phyloP scores from a whole-genome alignment of 768 basidiomycete species.

The Mycena rosella region DNA sequence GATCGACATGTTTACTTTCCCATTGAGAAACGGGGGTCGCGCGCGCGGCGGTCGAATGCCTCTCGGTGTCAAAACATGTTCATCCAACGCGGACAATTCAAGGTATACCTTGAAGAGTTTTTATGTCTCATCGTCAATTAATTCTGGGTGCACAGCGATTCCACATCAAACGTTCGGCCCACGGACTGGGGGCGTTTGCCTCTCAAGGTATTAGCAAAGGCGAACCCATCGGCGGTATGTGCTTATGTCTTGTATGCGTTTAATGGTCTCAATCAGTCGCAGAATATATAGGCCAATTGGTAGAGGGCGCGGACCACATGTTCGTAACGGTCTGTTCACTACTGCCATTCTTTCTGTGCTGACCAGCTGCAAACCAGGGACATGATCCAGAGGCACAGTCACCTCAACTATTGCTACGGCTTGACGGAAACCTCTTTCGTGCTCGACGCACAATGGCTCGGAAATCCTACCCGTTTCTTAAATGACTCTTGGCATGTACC shows the following conservation, averaged over 20 bases:
- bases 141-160: not conserved
- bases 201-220: not conserved
- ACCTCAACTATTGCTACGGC: not conserved
- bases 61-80: not conserved
- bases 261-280: not conserved
- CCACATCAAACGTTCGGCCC: not conserved
- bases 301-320: not conserved
- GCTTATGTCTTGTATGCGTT: not conserved
- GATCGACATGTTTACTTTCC: not conserved
- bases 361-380: not conserved
- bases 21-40: not conserved
- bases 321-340: not conserved
- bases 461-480: conserved; percentile 31
- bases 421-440: not conserved
- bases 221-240: not conserved
- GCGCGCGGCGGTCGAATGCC: not conserved
- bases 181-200: conserved; percentile 5
- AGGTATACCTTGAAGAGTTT: not conserved
- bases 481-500: not conserved
- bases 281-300: conserved; percentile 2
- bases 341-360: not conserved
- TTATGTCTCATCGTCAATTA: not conserved
- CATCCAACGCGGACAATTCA: not conserved
- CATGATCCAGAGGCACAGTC: not conserved
- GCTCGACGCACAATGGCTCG: conserved; percentile 7